Evolutionary conservation across 2,329 filamentous ascomycete species (phyloP).

Genomic region (Nemania serpens): DNA sequence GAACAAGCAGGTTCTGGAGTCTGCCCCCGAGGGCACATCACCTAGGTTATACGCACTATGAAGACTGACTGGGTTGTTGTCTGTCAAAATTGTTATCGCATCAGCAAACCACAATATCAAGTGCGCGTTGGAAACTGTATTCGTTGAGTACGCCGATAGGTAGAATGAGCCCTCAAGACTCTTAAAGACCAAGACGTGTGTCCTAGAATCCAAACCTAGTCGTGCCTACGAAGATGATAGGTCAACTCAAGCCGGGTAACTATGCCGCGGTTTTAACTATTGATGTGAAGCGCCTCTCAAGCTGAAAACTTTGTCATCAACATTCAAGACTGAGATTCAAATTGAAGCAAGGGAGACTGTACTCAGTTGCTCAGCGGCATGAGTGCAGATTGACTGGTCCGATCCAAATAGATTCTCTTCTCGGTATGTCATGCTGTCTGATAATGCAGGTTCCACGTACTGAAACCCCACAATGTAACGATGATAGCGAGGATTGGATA

Average conservation of each 20-base stretch:
- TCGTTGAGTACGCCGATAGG: not conserved
- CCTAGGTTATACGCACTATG: constrained; percentile 48
- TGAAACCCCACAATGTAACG: constrained; percentile 20
- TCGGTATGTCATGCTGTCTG: not conserved
- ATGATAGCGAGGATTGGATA: not conserved
- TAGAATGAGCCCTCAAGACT: not conserved
- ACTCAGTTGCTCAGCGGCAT: not conserved
- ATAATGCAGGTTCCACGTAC: not conserved
- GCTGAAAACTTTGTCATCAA: too few relatives aligned
- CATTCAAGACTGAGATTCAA: too few relatives aligned
- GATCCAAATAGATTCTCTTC: too few relatives aligned
- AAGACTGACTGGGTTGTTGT: not conserved
- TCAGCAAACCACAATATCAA: not conserved
- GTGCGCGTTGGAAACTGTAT: not conserved
- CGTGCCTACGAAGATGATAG: not conserved
- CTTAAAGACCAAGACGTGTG: not conserved
- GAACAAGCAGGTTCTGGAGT: constrained; percentile 46
- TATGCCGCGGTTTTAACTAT: not conserved
- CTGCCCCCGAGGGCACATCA: constrained; percentile 39
- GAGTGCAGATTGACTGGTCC: too few relatives aligned
- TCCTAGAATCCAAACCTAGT: not conserved
- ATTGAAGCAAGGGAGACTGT: not conserved
- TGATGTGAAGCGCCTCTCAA: not conserved
- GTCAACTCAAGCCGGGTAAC: not conserved
- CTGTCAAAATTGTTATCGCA: not conserved